Percentiles rank a stretch among this genome's conserved stretches.
These are phyloP conservation scores for Hemileccinum rubropunctum DNA, from an alignment of 768 basidiomycete genomes.

Conservation along the genomic window DNA sequence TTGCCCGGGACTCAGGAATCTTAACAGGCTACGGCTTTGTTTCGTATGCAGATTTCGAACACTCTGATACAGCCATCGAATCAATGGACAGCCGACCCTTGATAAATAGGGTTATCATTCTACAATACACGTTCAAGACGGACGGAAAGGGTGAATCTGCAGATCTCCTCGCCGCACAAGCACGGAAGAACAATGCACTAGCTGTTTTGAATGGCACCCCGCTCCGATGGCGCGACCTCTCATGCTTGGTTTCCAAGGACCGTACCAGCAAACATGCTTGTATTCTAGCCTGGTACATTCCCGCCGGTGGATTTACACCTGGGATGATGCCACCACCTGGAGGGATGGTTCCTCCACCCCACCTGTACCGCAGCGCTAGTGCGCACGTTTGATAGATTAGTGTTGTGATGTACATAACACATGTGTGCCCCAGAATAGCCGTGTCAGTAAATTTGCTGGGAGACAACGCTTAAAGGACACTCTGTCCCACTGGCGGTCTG, in stretches of 20 bases:
- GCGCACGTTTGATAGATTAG: conserved; percentile 8
- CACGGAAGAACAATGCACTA: conserved; percentile 90
- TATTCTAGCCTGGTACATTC: conserved; percentile 47
- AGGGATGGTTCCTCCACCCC: conserved; percentile 44
- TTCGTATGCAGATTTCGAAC: conserved; percentile 95
- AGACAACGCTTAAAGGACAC: neutral
- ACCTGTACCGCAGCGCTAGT: conserved; percentile 35
- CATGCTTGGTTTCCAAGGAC: conserved; percentile 69
- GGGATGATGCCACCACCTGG: conserved; percentile 36
- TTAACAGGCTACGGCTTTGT: conserved; percentile 99
- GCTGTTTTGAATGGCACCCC: conserved; percentile 70
- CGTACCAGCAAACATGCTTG: conserved; percentile 57
- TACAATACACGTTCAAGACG: conserved; percentile 99
- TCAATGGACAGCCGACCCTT: conserved; percentile 97
- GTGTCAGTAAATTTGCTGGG: neutral
- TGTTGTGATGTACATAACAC: neutral
- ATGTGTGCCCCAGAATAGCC: neutral
- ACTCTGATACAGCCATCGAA: conserved; percentile 94
- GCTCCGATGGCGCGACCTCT: conserved; percentile 67
- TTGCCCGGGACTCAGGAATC: conserved; percentile 88
- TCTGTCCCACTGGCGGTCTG: too few relatives aligned
- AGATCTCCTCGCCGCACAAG: conserved; percentile 94
- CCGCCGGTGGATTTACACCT: conserved; percentile 64
- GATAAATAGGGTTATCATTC: conserved; percentile 96
- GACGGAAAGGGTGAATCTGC: conserved; percentile 97